Conservation (phyloP, 2,329 filamentous ascomycete genomes). For the Colletotrichum aenigma region DNA sequence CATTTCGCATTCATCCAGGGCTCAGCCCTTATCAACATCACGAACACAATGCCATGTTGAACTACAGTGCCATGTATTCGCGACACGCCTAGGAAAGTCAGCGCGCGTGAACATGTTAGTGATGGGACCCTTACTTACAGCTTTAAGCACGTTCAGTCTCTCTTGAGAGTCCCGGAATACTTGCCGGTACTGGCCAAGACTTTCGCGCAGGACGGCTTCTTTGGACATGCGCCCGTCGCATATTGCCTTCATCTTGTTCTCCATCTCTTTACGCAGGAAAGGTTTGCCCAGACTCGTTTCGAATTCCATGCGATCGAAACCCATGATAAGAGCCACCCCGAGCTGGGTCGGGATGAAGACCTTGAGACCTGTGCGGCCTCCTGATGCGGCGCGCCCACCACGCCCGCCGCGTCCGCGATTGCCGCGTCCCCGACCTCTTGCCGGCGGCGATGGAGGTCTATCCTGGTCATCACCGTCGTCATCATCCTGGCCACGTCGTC, state of each 20-base stretch:
- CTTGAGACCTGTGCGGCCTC: conserved; percentile 61
- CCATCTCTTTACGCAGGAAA: conserved; percentile 97
- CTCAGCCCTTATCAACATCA: conserved; percentile 15
- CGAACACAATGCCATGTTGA: background rate
- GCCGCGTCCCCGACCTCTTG: conserved; percentile 47
- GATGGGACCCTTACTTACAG: conserved; percentile 48
- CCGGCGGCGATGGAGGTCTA: conserved; percentile 37
- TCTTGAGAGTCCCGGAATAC: conserved; percentile 85
- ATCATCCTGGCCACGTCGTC: conserved; percentile 37
- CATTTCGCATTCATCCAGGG: conserved; percentile 2
- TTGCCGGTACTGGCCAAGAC: conserved; percentile 82
- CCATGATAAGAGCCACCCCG: conserved; percentile 89
- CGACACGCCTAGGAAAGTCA: conserved; percentile 50
- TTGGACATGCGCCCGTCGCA: conserved; percentile 84
- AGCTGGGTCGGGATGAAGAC: conserved; percentile 94
- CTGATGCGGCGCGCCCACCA: conserved; percentile 41
- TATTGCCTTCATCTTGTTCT: conserved; percentile 94
- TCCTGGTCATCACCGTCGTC: conserved; percentile 44
- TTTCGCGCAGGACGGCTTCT: conserved; percentile 78
- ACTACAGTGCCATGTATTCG: conserved; percentile 52
- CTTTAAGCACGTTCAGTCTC: conserved; percentile 70
- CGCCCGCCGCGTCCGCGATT: conserved; percentile 46
- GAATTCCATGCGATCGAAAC: conserved; percentile 92
- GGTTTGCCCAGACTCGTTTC: conserved; percentile 94
- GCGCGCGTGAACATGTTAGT: background rate